Conservation (phyloP, 2,329 filamentous ascomycete species). For the Didymellaceae sp. region DNA sequence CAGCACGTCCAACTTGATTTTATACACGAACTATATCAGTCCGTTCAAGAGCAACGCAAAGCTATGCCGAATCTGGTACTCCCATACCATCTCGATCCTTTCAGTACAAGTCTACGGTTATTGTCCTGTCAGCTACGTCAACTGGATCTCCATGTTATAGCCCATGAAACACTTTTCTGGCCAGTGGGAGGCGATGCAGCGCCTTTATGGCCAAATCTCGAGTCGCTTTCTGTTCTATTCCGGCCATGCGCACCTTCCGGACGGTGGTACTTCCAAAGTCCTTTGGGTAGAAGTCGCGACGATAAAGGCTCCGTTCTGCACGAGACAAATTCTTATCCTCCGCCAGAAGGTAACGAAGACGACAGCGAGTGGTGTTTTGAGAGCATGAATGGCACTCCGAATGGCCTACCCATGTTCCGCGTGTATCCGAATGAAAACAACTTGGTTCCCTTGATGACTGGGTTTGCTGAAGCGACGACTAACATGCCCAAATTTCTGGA, state of each 20-base stretch:
- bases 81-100: slow-evolving; percentile 19
- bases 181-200: not conserved
- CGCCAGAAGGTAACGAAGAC: slow-evolving; percentile 5
- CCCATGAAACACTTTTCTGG: slow-evolving; percentile 26
- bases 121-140: slow-evolving; percentile 22
- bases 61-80: slow-evolving; percentile 16
- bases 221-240: slow-evolving; percentile 22
- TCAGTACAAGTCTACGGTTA: slow-evolving; percentile 25
- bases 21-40: not conserved
- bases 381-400: not conserved
- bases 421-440: slow-evolving; percentile 17
- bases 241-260: slow-evolving; percentile 21
- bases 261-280: slow-evolving; percentile 26
- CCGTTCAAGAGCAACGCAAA: slow-evolving; percentile 6
- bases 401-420: slow-evolving; percentile 2
- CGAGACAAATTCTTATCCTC: slow-evolving; percentile 16
- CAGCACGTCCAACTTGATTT: slow-evolving; percentile 17
- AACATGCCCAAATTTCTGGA: slow-evolving; percentile 20
- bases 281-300: slow-evolving; percentile 13
- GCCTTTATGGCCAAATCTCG: slow-evolving; percentile 24
- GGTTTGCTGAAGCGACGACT: slow-evolving; percentile 25
- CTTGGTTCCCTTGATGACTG: slow-evolving; percentile 16
- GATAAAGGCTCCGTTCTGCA: not conserved
- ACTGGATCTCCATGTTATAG: slow-evolving; percentile 15
- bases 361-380: slow-evolving; percentile 1